These are phyloP conservation scores for Huntiella moniliformis DNA, from an alignment of 2,329 filamentous ascomycete species.

Conservation along the genomic window DNA sequence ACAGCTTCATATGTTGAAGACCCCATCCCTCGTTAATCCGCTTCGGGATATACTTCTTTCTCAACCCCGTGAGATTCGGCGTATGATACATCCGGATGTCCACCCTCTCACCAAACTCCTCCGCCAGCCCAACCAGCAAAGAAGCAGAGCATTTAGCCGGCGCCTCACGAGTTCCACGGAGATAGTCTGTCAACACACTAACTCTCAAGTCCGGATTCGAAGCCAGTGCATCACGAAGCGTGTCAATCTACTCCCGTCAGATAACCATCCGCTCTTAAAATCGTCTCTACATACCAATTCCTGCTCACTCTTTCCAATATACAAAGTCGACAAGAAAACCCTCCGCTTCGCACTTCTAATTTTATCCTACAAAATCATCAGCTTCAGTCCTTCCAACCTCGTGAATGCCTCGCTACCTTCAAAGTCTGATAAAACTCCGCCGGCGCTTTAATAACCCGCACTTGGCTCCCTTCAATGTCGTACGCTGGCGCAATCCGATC, in stretches of 20 bases:
- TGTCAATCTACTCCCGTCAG: constrained; percentile 38
- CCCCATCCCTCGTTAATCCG: constrained; percentile 98
- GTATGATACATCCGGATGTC: constrained; percentile 97
- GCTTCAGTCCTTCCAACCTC: not conserved
- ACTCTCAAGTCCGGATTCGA: constrained; percentile 59
- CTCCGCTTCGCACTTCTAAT: constrained; percentile 60
- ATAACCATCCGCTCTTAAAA: not conserved
- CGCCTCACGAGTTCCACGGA: constrained; percentile 80
- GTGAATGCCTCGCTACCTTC: constrained; percentile 39
- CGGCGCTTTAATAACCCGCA: constrained; percentile 62
- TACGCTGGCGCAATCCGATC: constrained; percentile 85
- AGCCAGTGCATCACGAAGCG: constrained; percentile 55
- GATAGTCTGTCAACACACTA: constrained; percentile 76
- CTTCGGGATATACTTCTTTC: constrained; percentile 67
- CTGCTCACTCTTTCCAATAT: constrained; percentile 83
- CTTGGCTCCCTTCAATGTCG: constrained; percentile 61
- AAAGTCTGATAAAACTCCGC: constrained; percentile 80
- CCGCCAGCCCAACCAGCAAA: constrained; percentile 63
- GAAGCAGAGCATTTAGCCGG: constrained; percentile 76
- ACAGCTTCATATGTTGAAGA: constrained; percentile 96
- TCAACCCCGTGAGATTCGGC: constrained; percentile 73
- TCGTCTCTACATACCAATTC: constrained; percentile 42
- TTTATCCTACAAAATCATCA: constrained; percentile 39
- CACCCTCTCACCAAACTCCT: constrained; percentile 73
- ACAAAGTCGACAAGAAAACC: constrained; percentile 88